Evolutionary conservation across 2,329 filamentous ascomycete genomes (phyloP).

Genomic region (Cordyceps sp.): DNA sequence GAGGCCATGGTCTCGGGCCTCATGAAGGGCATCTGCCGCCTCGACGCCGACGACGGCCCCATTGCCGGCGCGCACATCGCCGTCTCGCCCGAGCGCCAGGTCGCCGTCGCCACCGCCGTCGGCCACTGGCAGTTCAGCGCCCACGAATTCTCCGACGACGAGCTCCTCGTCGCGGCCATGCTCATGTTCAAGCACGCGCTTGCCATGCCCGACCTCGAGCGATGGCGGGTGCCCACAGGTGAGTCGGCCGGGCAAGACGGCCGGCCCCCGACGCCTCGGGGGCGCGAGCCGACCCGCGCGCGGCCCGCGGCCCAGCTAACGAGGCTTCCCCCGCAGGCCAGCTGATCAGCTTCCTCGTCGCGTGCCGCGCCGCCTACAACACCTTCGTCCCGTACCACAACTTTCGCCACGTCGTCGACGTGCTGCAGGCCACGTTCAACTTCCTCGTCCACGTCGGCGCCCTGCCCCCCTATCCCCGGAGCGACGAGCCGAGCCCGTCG

Average conservation of each 20-base stretch:
- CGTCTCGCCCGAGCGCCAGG: slow-evolving; percentile 48
- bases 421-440: slow-evolving; percentile 82
- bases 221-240: slow-evolving; percentile 68
- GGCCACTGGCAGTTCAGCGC: slow-evolving; percentile 79
- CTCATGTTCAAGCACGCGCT: slow-evolving; percentile 85
- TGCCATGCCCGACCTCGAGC: slow-evolving; percentile 60
- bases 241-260: slow-evolving; percentile 15
- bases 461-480: slow-evolving; percentile 47
- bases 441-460: slow-evolving; percentile 72
- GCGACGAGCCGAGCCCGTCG: slow-evolving; percentile 11
- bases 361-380: slow-evolving; percentile 89
- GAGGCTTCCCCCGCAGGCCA: slow-evolving; percentile 37
- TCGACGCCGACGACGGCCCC: slow-evolving; percentile 43
- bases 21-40: slow-evolving; percentile 77
- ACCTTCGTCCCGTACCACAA: slow-evolving; percentile 95
- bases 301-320: not conserved
- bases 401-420: slow-evolving; percentile 92
- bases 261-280: not conserved
- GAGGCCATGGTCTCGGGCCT: slow-evolving; percentile 88
- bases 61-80: slow-evolving; percentile 49
- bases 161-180: slow-evolving; percentile 71
- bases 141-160: slow-evolving; percentile 78
- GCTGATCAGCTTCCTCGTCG: slow-evolving; percentile 70
- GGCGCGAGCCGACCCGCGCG: no score
- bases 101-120: slow-evolving; percentile 49